Evolutionary conservation across 1,139 yeast species (phyloP), one percentile per base, ranked within the genome.

Genomic region (Candida mesenterica): DNA sequence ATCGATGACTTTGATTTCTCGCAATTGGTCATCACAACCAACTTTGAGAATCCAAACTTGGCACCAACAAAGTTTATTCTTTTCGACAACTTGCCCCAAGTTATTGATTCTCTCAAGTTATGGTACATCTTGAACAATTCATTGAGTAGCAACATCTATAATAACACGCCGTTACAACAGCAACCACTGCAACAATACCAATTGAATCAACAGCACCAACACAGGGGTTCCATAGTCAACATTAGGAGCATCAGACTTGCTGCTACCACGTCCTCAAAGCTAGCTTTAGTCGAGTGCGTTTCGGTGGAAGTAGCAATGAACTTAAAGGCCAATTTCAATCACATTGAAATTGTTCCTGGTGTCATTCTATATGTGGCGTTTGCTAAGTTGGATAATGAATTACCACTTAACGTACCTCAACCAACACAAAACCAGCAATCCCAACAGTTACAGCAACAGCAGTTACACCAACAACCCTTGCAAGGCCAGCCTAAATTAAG

Each of bases 321-420:
- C 31, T 87, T 95, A 33, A 82, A 82, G 52, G 83, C 85, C 4
- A 77, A 72, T 33, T 75, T 89, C 52, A 85, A 84, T 52, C 95
- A 89, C 44, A 79, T 82, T 48, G 97, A 90, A 53, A 68, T 92
- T 27, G 76, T 81, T 42, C 84, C 90, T 1, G 96, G 95, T 1
- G 67, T 71, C 30, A 69, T 76, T 19, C 73, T 86, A 52, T 68
- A 75, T 36, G 80, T 79, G 32, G 82, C 84, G 0, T 83, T 82
- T 66, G 90, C 88, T 3, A 79, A 77, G 50, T 67, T 82, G 23
- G 56, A 72, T 26, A 68, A 9, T 19, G 22, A 19, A 19, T 19
- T 9, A 62, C 2, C n/a, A n/a, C n/a, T n/a, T n/a, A 38, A 34
- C 24, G 39, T 55, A 19, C 20, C 34, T 10, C 6, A 15, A 4